These are phyloP conservation scores for Aspergillus pseudotamarii DNA, from an alignment of 2,329 filamentous ascomycete genomes.

Conservation along the genomic window DNA sequence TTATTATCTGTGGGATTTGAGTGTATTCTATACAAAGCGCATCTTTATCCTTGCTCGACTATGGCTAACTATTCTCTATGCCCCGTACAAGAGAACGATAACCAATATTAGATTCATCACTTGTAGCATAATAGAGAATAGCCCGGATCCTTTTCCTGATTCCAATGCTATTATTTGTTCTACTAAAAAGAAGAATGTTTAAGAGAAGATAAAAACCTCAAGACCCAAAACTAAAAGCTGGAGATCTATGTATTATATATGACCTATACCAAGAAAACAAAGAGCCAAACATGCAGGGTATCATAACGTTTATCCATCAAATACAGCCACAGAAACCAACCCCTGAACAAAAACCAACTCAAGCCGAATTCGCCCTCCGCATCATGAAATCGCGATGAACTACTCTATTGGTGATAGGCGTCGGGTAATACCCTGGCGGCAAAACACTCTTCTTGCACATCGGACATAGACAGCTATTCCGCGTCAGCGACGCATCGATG, in stretches of 20 bases:
- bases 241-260: slow-evolving; percentile 49
- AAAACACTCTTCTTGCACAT: slow-evolving; percentile 85
- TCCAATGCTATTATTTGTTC: not conserved
- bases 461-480: slow-evolving; percentile 84
- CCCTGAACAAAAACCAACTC: not conserved
- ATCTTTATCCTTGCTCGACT: not conserved
- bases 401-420: slow-evolving; percentile 78
- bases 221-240: not conserved
- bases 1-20: not conserved
- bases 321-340: not conserved
- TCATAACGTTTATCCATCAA: not conserved
- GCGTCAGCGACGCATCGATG: slow-evolving; percentile 79
- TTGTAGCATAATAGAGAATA: too few species aligned
- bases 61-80: not conserved
- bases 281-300: slow-evolving; percentile 6
- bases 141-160: not conserved
- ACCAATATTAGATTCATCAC: too few species aligned
- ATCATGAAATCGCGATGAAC: slow-evolving; percentile 74
- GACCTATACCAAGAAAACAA: not conserved
- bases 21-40: not conserved
- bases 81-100: not conserved
- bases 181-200: not conserved
- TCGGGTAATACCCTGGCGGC: slow-evolving; percentile 66
- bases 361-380: not conserved
- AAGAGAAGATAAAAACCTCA: not conserved